phyloP scores from a whole-genome alignment of 1,284 basidiomycete genomes.

The Puccinia coronata region DNA sequence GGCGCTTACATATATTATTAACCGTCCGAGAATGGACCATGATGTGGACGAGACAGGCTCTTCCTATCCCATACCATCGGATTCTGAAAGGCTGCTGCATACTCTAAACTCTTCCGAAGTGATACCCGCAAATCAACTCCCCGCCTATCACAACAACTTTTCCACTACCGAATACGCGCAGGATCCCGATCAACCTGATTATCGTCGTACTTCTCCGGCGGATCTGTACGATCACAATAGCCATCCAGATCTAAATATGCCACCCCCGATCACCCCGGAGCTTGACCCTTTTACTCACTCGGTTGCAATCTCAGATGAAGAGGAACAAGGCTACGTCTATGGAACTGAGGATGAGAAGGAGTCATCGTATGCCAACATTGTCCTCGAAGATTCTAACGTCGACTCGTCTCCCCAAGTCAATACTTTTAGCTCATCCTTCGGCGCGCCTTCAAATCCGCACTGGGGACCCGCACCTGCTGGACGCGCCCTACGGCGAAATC shows the following conservation, averaged over 20 bases:
- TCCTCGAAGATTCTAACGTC: constrained; percentile 1
- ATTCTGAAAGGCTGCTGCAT: background rate
- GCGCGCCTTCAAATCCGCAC: constrained; percentile 60
- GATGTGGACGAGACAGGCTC: constrained; percentile 1
- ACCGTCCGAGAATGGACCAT: constrained; percentile 1
- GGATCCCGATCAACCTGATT: background rate
- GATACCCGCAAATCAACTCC: background rate
- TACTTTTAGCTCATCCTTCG: background rate
- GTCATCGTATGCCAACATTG: constrained; percentile 13
- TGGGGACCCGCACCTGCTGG: constrained; percentile 83
- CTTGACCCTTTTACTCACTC: constrained; percentile 16
- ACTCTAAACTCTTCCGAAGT: background rate
- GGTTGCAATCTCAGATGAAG: constrained; percentile 14
- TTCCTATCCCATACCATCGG: constrained; percentile 5
- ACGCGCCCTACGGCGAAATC: constrained; percentile 68
- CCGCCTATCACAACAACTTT: background rate
- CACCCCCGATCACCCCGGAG: constrained; percentile 12
- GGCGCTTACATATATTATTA: constrained; percentile 3
- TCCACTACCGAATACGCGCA: background rate
- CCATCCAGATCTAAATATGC: background rate
- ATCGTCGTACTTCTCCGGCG: background rate
- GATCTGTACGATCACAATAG: background rate
- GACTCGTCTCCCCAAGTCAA: background rate
- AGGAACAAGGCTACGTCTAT: constrained; percentile 23
- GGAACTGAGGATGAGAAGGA: constrained; percentile 33